phyloP scores from a whole-genome alignment of 495 filamentous ascomycete species.

The Aspergillus haitiensis region DNA sequence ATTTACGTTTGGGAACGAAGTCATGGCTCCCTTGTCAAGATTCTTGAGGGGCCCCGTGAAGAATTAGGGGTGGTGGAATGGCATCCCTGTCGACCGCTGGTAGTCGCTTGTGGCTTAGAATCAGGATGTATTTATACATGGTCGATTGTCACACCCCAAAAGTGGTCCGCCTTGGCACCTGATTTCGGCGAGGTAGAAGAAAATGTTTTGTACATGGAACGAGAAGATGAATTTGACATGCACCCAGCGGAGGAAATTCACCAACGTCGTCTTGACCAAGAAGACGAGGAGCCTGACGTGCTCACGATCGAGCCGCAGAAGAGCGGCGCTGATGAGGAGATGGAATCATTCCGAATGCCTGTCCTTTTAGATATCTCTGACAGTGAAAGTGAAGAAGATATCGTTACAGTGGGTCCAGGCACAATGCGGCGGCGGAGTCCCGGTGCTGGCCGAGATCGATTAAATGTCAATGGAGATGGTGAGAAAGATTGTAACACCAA shows the following conservation, averaged over 20 bases:
- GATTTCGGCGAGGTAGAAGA: slow-evolving; percentile 98
- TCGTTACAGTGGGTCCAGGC: slow-evolving; percentile 78
- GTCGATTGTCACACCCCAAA: slow-evolving; percentile 87
- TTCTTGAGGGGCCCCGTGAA: slow-evolving; percentile 92
- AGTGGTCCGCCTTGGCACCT: slow-evolving; percentile 94
- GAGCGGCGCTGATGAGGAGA: slow-evolving; percentile 49
- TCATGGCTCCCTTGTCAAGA: slow-evolving; percentile 91
- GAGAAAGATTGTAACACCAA: slow-evolving; percentile 37
- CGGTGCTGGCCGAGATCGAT: slow-evolving; percentile 49
- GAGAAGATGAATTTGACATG: slow-evolving; percentile 97
- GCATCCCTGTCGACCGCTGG: slow-evolving; percentile 86
- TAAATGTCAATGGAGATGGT: slow-evolving; percentile 40
- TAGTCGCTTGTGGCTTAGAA: slow-evolving; percentile 88
- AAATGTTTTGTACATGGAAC: slow-evolving; percentile 93
- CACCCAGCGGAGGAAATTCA: slow-evolving; percentile 94
- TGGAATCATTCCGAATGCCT: slow-evolving; percentile 77
- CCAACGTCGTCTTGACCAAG: slow-evolving; percentile 81
- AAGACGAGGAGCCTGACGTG: slow-evolving; percentile 89
- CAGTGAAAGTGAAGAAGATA: slow-evolving; percentile 82
- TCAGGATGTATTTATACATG: slow-evolving; percentile 87
- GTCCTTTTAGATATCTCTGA: slow-evolving; percentile 78
- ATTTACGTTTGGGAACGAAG: slow-evolving; percentile 98
- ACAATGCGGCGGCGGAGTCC: slow-evolving; percentile 79
- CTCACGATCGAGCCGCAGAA: slow-evolving; percentile 70
- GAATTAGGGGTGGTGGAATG: slow-evolving; percentile 95